Conservation (phyloP, 2,329 filamentous ascomycete genomes). For the Colletotrichum gloeosporioides region DNA sequence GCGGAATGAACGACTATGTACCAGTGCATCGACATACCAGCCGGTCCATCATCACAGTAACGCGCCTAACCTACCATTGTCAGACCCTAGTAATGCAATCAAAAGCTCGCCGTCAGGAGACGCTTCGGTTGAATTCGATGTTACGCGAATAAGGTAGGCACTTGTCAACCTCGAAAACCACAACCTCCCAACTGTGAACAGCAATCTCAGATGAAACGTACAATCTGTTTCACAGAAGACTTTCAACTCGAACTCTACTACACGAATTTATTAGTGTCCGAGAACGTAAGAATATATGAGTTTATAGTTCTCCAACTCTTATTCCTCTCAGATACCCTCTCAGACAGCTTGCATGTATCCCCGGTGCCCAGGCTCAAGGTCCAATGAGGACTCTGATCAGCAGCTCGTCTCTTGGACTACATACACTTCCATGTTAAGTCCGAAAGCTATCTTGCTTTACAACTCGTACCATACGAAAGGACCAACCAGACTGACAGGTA, state of each 20-base stretch:
- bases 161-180: too few species aligned
- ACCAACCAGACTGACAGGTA: accelerated
- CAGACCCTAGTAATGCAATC: not conserved
- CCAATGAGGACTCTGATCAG: too few species aligned
- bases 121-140: not conserved
- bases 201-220: not conserved
- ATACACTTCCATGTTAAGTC: not conserved
- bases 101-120: not conserved
- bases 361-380: too few species aligned
- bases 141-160: too few species aligned
- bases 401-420: too few species aligned
- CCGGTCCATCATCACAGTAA: not conserved
- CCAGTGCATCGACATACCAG: not conserved
- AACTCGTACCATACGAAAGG: not conserved
- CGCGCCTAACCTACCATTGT: not conserved
- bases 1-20: not conserved
- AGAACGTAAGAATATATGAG: too few species aligned
- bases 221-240: not conserved
- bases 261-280: accelerated
- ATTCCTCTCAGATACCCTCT: too few species aligned
- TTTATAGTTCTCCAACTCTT: too few species aligned
- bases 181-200: too few species aligned
- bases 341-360: too few species aligned
- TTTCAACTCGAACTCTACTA: not conserved
- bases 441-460: not conserved